phyloP scores from a whole-genome alignment of 2,329 filamentous ascomycete species.

The Talaromyces sp. region DNA sequence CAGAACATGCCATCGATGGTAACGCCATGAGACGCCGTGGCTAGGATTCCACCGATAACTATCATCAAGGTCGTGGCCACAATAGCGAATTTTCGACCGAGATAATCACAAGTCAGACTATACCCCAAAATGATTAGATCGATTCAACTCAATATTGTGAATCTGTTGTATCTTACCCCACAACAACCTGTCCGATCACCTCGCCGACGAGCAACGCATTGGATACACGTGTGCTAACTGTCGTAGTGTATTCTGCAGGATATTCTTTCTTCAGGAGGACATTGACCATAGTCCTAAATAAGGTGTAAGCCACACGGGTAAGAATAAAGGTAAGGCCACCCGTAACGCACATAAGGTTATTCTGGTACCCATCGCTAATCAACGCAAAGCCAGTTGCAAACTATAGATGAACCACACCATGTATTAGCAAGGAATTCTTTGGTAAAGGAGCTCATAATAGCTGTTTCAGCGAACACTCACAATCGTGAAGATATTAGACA shows the following conservation, averaged over 20 bases:
- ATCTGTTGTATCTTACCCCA: conserved; percentile 22
- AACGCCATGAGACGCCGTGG: conserved; percentile 48
- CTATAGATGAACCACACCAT: conserved; percentile 6
- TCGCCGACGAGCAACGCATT: conserved; percentile 34
- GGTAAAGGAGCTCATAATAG: neutral
- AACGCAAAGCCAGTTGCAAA: conserved; percentile 33
- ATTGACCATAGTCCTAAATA: conserved; percentile 32
- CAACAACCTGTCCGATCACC: conserved; percentile 29
- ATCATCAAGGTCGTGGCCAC: conserved; percentile 51
- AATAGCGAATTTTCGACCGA: conserved; percentile 52
- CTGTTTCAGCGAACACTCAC: conserved; percentile 12
- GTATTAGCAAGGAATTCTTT: neutral
- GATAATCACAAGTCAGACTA: conserved; percentile 47
- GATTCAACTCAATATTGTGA: too few relatives aligned
- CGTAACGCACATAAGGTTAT: conserved; percentile 30
- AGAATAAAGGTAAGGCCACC: neutral
- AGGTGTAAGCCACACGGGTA: neutral
- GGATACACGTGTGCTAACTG: conserved; percentile 33
- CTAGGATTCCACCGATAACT: conserved; percentile 51
- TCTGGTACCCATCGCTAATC: conserved; percentile 36
- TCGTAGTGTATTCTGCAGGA: conserved; percentile 27
- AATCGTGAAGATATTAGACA: conserved; percentile 33
- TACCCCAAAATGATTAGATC: too few relatives aligned
- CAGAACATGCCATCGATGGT: conserved; percentile 53
- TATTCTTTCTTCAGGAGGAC: conserved; percentile 32